Base-by-base conservation (phyloP, 441 rosid genomes). In the Biscutella laevigata region DNA sequence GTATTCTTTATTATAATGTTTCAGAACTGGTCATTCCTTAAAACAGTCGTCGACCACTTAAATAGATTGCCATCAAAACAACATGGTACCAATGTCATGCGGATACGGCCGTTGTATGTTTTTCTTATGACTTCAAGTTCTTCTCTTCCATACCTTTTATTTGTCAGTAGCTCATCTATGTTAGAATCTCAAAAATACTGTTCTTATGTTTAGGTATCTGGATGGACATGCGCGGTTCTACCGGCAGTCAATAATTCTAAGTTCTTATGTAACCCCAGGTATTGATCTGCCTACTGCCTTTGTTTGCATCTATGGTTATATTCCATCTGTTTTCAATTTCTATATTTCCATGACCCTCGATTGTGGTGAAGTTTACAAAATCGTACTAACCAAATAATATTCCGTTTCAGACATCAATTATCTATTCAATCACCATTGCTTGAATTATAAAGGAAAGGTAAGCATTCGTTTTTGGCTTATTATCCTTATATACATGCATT, bases 71-170 rank as follows among this genome's bases (percentile, higher is more conserved):
- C 99, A 48, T 73, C 81, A 19, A 86, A 84, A 64, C 92, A 80
- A 69, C 91, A 79, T 55, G 89, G 91, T 55, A 79, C 94, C 61
- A 85, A 86, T 74, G 74, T 92, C 57, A 88, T 80, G 91, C 94
- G 98, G 59, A 82, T 92, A 53, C 76, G 95, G 56, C 88, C 70
- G 32, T 79, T 89, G 98, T 88, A 77, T 13, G 80, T 32, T 20
- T 14, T 38, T 53, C 32, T 58, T 9, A 43, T 10, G 50, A 17
- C 17, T 25, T 39, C 38, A 36, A 28, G 26, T 39, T 45, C 12
- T 29, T 27, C 27, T 52, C 51, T 53, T 38, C 25, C 30, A 19
- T 51, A 48, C 19, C 15, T 46, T 65, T 19, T 34, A 5, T 32
- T n/a, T 42, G 34, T 32, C 2, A 14, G n/a, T 26, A 57, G 22